Percentiles rank a stretch among this genome's conserved stretches.
Conservation (phyloP, 2,329 filamentous ascomycete species). For the Aspergillus sp. region DNA sequence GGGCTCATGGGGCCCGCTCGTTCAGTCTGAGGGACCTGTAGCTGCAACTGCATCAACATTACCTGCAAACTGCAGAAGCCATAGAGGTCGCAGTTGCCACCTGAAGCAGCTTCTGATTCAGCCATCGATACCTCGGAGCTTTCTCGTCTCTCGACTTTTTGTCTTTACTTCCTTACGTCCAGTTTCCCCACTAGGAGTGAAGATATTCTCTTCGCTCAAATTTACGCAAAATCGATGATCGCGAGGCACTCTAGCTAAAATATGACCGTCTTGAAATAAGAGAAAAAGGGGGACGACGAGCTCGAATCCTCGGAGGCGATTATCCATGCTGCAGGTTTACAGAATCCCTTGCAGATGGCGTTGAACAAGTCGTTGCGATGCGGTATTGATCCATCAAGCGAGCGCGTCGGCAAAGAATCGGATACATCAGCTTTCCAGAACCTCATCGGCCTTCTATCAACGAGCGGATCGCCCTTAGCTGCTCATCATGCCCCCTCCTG, state of each 20-base stretch:
- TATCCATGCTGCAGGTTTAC: conserved; percentile 14
- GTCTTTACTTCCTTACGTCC: background rate
- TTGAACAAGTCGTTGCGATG: conserved; percentile 7
- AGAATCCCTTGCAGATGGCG: conserved; percentile 21
- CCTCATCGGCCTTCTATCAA: conserved; percentile 19
- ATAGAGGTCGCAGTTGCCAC: conserved; percentile 3
- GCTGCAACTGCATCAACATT: conserved; percentile 1
- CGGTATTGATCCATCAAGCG: conserved; percentile 14
- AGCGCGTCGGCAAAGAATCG: conserved; percentile 8
- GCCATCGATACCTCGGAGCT: background rate
- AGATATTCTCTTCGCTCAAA: background rate
- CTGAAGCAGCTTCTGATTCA: background rate
- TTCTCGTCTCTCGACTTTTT: background rate
- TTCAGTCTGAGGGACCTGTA: background rate
- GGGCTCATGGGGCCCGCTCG: background rate
- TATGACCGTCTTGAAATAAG: background rate
- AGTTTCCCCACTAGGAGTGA: background rate
- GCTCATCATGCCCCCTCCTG: background rate
- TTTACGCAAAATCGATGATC: background rate
- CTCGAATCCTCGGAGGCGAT: background rate
- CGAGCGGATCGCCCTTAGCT: conserved; percentile 12
- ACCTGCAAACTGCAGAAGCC: conserved; percentile 9
- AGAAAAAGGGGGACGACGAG: background rate
- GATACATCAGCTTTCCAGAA: conserved; percentile 25
- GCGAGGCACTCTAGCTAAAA: background rate